Conservation (phyloP, 495 filamentous ascomycete genomes). For the Neurospora sp. region DNA sequence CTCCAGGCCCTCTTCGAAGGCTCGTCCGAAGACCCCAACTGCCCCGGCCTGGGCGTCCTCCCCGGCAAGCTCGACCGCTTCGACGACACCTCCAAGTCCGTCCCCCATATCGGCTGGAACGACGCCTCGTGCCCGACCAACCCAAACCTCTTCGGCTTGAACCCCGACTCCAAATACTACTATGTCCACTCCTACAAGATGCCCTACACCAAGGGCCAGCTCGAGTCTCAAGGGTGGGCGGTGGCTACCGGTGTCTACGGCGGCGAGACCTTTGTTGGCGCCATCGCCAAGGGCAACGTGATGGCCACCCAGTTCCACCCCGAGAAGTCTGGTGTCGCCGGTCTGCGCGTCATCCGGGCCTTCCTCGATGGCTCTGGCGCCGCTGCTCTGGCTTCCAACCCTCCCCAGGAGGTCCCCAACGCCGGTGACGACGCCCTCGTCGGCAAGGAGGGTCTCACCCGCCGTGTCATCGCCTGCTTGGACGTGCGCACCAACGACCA, state of each 20-base stretch:
- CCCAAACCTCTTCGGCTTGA: slow-evolving; percentile 60
- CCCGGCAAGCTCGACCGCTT: slow-evolving; percentile 65
- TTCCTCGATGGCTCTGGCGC: slow-evolving; percentile 64
- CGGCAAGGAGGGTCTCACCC: slow-evolving; percentile 60
- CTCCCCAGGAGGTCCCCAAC: slow-evolving; percentile 1
- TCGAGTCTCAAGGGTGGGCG: slow-evolving; percentile 74
- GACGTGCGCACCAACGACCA: slow-evolving; percentile 95
- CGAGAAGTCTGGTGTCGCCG: slow-evolving; percentile 89
- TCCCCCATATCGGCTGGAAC: slow-evolving; percentile 98
- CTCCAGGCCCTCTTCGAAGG: slow-evolving; percentile 81
- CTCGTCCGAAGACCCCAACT: slow-evolving; percentile 63
- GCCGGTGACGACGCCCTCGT: slow-evolving; percentile 4
- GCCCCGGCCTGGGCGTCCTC: slow-evolving; percentile 65
- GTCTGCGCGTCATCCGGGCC: slow-evolving; percentile 70
- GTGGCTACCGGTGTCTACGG: slow-evolving; percentile 85
- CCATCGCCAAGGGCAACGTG: slow-evolving; percentile 71
- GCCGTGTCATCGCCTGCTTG: slow-evolving; percentile 87
- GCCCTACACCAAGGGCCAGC: slow-evolving; percentile 56
- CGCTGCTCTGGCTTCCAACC: slow-evolving; percentile 21
- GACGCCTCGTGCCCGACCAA: slow-evolving; percentile 49
- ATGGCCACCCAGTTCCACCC: slow-evolving; percentile 96
- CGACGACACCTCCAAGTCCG: slow-evolving; percentile 66
- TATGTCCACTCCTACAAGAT: slow-evolving; percentile 94
- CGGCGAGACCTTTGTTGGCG: slow-evolving; percentile 83
- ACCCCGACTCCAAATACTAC: slow-evolving; percentile 84